Evolutionary conservation across 139 green algal species (phyloP).

Genomic region (Coelastrella sp.): DNA sequence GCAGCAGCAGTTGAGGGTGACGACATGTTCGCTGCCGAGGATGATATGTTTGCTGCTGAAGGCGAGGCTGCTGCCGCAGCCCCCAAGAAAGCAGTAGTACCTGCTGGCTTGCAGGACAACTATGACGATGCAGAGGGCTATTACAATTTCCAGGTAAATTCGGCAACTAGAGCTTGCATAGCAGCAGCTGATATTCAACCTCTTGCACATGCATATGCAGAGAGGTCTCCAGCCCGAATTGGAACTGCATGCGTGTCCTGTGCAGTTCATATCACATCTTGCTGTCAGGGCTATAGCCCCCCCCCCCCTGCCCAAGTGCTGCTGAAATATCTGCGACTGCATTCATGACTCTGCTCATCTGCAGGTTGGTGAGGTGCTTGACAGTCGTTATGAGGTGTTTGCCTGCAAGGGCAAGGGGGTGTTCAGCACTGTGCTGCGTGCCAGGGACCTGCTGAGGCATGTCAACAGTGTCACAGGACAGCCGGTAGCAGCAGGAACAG

Average conservation of each 20-base stretch:
- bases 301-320: too few species aligned
- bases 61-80: conserved; percentile 17
- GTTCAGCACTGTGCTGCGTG: conserved; percentile 94
- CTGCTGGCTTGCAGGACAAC: conserved; percentile 78
- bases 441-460: conserved; percentile 71
- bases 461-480: neutral
- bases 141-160: conserved; percentile 92
- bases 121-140: conserved; percentile 97
- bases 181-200: too few species aligned
- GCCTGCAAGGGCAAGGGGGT: conserved; percentile 89
- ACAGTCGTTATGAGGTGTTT: conserved; percentile 85
- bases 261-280: too few species aligned
- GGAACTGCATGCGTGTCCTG: too few species aligned
- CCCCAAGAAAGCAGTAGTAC: conserved; percentile 11
- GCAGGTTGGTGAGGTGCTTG: conserved; percentile 92
- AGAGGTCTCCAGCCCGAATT: too few species aligned
- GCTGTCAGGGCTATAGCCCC: too few species aligned
- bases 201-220: too few species aligned
- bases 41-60: conserved; percentile 79
- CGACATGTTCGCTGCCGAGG: conserved; percentile 57
- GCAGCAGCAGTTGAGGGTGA: conserved; percentile 25
- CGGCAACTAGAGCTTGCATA: neutral
- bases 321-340: too few species aligned
- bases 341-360: neutral
- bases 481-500: neutral